Evolutionary conservation across 2,329 filamentous ascomycete genomes (phyloP).

Genomic region (Thermochaetoides dissita): DNA sequence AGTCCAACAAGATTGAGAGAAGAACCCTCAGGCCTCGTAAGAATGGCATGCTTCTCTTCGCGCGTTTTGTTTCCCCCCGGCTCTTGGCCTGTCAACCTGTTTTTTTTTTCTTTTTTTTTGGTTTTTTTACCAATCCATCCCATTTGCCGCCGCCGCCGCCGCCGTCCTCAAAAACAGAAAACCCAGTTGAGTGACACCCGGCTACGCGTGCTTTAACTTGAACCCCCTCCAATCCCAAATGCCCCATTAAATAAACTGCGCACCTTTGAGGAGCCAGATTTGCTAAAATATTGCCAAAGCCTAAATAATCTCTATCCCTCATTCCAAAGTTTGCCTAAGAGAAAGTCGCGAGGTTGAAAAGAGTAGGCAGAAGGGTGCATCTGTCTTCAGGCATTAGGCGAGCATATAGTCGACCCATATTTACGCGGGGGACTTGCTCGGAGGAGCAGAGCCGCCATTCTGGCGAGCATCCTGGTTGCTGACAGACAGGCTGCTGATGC

Average conservation of each 20-base stretch:
- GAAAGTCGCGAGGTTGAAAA: conserved; percentile 14
- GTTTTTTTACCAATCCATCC: conserved; percentile 31
- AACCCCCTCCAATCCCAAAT: conserved; percentile 25
- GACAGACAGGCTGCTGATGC: conserved; percentile 60
- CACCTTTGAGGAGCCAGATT: conserved; percentile 24
- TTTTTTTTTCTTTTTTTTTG: too few relatives aligned
- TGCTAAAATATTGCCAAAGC: conserved; percentile 28
- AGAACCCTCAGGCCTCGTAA: conserved; percentile 19
- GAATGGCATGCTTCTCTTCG: conserved; percentile 15
- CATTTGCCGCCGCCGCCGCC: conserved; percentile 18
- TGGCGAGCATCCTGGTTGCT: conserved; percentile 50
- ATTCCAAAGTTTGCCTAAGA: conserved; percentile 25
- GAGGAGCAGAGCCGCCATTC: conserved; percentile 43
- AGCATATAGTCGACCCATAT: conserved; percentile 2
- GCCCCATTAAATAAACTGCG: conserved; percentile 21
- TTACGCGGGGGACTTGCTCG: conserved; percentile 48
- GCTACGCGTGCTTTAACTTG: conserved; percentile 6
- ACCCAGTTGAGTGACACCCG: conserved; percentile 11
- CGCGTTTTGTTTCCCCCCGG: too few relatives aligned
- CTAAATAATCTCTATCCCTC: conserved; percentile 31
- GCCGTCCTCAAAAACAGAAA: conserved; percentile 21
- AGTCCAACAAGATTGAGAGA: conserved; percentile 12
- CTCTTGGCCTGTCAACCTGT: too few relatives aligned
- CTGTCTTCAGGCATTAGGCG: conserved; percentile 4
- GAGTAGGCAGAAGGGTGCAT: conserved; percentile 3